Evolutionary conservation across 1,139 yeast genomes (phyloP), one percentile per base, ranked within the genome.

Genomic region (Diutina ranongensis): DNA sequence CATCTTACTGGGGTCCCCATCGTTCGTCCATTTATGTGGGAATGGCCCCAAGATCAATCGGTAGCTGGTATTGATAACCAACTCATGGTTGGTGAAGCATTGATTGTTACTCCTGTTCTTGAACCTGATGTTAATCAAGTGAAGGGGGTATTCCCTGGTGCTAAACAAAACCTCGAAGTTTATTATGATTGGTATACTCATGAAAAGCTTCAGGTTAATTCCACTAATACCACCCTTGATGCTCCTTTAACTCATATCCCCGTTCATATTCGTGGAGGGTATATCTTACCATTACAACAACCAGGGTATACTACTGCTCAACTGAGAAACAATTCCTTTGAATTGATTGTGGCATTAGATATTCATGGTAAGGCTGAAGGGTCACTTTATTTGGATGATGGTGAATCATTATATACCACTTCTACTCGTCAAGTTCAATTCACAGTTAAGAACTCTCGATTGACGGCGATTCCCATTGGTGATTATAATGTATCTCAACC

Each of bases 131-230:
- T 52, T 7, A 46, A 54, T 19, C 48, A 55, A 2, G 62, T 59
- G 34, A 55, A 59, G 22, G 64, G 59, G 40, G 51, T 52, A 16
- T 58, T 60, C 56, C 65, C 62, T 19, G 55, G 55, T 34, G 49
- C 48, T 41, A 12, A 12, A 15, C 15, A 31, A 7, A 15, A 15
- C 15, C 4, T 15, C 13, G 61, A 57, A 22, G 54, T 57, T 5
- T 63, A 64, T 57, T 63, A 61, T 47, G 67, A 63, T 50, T 64
- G 64, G 64, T 63, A 63, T 54, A 59, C 63, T 10, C 54, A 55
- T 25, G 52, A 52, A 42, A 46, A 50, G 27, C 57, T 54, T 34
- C 18, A 15, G 12, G 36, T 15, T 3, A 50, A 57, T 45, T 55
- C 57, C 45, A 48, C 53, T 8, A 59, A 60, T 45, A 54, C 51